A percentile compares a stretch with the other conserved stretches of the same genome.
phyloP scores from a whole-genome alignment of 169 alveolate genomes.

The Plasmodium reichenowi region DNA sequence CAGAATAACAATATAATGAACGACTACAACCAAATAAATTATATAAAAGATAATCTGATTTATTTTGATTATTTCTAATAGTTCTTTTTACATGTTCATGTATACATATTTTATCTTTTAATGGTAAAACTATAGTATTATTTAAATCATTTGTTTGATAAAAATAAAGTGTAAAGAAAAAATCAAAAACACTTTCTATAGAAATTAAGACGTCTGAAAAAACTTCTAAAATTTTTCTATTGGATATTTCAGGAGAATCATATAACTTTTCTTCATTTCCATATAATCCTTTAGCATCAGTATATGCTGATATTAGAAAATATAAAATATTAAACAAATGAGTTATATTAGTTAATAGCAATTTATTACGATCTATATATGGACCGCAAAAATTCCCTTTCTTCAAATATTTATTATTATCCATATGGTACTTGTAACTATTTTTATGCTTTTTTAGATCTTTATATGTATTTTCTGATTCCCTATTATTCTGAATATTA shows the following conservation, averaged over 20 bases:
- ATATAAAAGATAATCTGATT: slow-evolving; percentile 55
- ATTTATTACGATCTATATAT: slow-evolving; percentile 42
- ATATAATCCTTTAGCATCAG: slow-evolving; percentile 53
- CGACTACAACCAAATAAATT: slow-evolving; percentile 61
- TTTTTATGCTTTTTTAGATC: background rate
- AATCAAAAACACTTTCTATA: slow-evolving; percentile 63
- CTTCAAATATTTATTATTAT: slow-evolving; percentile 12
- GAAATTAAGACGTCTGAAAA: slow-evolving; percentile 56
- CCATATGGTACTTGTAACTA: no score
- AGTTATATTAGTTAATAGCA: slow-evolving; percentile 33
- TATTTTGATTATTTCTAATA: slow-evolving; percentile 52
- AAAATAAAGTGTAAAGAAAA: slow-evolving; percentile 56
- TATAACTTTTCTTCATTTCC: slow-evolving; percentile 63
- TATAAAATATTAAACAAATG: slow-evolving; percentile 64
- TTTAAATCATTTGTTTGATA: slow-evolving; percentile 62
- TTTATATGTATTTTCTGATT: no score
- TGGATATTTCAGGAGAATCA: slow-evolving; percentile 52
- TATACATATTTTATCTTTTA: slow-evolving; percentile 54
- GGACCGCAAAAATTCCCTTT: slow-evolving; percentile 31
- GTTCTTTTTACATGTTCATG: slow-evolving; percentile 74
- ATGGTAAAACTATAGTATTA: slow-evolving; percentile 15
- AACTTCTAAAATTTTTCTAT: slow-evolving; percentile 59
- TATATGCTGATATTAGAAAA: slow-evolving; percentile 41
- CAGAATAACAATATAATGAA: slow-evolving; percentile 60
- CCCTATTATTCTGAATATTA: background rate